Conservation (phyloP, 345 rosid genomes). For the Brassica juncea region DNA sequence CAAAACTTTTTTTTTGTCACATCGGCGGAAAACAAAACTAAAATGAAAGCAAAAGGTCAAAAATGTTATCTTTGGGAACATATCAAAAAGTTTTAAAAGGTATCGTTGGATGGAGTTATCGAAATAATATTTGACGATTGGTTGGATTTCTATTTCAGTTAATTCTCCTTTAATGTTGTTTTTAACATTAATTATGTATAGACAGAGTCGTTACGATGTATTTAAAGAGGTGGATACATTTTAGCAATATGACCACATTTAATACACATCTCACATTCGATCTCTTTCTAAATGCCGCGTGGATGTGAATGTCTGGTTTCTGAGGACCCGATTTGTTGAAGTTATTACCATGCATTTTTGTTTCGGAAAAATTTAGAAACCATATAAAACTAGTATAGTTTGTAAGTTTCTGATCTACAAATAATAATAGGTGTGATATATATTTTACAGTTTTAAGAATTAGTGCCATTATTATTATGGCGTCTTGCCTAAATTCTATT, state of each 20-base stretch:
- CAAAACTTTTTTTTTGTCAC: not conserved
- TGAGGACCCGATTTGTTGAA: not conserved
- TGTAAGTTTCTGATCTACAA: not conserved
- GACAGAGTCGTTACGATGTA: not conserved
- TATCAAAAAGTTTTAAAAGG: not conserved
- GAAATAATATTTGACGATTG: slow-evolving; percentile 5
- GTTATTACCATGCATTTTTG: not conserved
- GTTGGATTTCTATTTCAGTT: not conserved
- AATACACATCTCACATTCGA: not conserved
- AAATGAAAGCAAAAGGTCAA: slow-evolving; percentile 23
- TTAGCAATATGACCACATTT: slow-evolving; percentile 5
- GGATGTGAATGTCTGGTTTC: slow-evolving; percentile 6
- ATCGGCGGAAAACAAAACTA: not conserved
- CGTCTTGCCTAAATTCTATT: not conserved
- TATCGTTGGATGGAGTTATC: not conserved
- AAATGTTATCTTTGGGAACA: slow-evolving; percentile 17
- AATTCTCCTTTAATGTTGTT: not conserved
- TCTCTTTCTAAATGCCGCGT: slow-evolving; percentile 10
- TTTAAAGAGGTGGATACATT: not conserved
- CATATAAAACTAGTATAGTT: no score
- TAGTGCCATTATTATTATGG: not conserved
- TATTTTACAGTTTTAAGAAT: not conserved
- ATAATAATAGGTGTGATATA: not conserved
- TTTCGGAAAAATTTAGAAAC: not conserved
- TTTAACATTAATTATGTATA: not conserved